Conservation (phyloP, 148 eudicot genomes). For the Chenopodium formosanum region DNA sequence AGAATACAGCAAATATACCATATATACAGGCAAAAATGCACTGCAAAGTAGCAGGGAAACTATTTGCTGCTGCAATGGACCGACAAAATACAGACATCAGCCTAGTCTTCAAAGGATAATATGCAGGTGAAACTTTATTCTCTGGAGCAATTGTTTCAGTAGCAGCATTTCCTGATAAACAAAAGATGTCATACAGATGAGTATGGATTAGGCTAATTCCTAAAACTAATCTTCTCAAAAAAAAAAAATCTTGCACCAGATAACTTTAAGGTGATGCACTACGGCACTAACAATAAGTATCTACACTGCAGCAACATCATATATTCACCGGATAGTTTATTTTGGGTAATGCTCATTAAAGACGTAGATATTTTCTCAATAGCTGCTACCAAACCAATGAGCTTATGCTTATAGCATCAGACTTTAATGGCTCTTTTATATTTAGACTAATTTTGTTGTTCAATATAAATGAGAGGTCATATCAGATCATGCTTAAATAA, state of each 20-base stretch:
- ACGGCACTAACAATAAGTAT: neutral
- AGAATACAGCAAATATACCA: conserved; percentile 40
- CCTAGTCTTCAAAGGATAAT: conserved; percentile 63
- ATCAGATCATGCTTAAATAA: neutral
- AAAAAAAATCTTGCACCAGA: neutral
- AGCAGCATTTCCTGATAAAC: conserved; percentile 58
- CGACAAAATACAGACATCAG: conserved; percentile 80
- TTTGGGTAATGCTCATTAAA: neutral
- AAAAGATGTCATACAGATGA: conserved; percentile 14
- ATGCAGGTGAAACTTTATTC: conserved; percentile 67
- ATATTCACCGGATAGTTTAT: neutral
- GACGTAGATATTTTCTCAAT: neutral
- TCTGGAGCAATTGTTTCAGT: conserved; percentile 69
- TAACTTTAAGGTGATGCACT: neutral
- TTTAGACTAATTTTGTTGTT: neutral
- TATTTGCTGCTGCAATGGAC: conserved; percentile 87
- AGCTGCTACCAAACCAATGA: neutral
- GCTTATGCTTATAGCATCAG: neutral
- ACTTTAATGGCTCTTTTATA: neutral
- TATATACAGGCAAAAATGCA: conserved; percentile 95
- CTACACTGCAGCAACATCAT: neutral
- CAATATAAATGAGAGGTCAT: neutral
- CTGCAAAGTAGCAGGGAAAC: conserved; percentile 91
- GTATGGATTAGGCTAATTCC: neutral
- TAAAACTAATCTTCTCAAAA: conserved; percentile 1